phyloP scores from a whole-genome alignment of 1,284 basidiomycete species.

The Papiliotrema nemorosa region DNA sequence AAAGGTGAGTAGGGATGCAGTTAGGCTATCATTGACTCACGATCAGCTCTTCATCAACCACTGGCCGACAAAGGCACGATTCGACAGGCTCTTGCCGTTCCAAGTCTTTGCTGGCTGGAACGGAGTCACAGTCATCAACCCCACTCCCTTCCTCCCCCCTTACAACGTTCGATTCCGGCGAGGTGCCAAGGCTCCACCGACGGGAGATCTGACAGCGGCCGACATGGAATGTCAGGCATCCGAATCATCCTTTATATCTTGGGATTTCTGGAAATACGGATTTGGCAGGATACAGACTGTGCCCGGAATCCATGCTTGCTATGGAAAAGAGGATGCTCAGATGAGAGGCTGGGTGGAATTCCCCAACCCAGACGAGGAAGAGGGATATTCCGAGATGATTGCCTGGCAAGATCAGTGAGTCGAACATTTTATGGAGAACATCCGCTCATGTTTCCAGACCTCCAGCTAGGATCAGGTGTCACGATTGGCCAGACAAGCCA shows the following conservation, averaged over 20 bases:
- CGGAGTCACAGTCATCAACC: constrained; percentile 52
- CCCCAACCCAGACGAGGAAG: constrained; percentile 17
- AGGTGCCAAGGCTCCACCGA: constrained; percentile 23
- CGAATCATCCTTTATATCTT: constrained; percentile 43
- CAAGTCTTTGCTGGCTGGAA: constrained; percentile 58
- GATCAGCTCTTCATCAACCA: constrained; percentile 40
- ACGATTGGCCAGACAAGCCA: constrained; percentile 41
- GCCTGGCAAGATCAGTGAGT: constrained; percentile 36
- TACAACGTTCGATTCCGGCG: constrained; percentile 43
- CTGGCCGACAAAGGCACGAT: constrained; percentile 32
- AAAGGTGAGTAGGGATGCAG: constrained; percentile 30
- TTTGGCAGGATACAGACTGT: constrained; percentile 44
- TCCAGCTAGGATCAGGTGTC: constrained; percentile 28
- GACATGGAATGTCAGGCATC: constrained; percentile 43
- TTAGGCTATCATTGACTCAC: neutral
- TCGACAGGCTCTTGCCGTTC: constrained; percentile 41
- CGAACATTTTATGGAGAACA: neutral
- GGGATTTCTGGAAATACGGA: constrained; percentile 50
- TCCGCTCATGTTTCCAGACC: constrained; percentile 7
- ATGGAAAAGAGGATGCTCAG: constrained; percentile 44
- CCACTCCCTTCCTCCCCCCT: constrained; percentile 40
- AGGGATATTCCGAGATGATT: constrained; percentile 19
- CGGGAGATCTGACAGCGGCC: constrained; percentile 17
- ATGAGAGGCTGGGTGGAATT: constrained; percentile 40
- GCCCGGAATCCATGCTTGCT: constrained; percentile 43